Base-by-base conservation (phyloP, 2,329 filamentous ascomycete genomes). In the Nemania diffusa region DNA sequence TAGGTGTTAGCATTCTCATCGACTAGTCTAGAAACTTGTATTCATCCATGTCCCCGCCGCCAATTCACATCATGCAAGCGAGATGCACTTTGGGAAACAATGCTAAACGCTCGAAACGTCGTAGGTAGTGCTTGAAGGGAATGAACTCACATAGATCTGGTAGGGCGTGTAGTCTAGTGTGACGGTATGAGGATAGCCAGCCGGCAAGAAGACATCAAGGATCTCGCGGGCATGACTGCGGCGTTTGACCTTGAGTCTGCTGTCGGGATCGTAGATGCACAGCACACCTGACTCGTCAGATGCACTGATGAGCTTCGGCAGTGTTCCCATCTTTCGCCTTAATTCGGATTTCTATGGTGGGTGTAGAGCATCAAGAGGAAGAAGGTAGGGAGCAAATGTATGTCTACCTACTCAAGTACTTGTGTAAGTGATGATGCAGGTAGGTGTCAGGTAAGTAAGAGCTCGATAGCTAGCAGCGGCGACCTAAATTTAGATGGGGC, bases 111-210 rank as follows among this genome's bases (percentile, higher is more conserved):
- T 32, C 29, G 9, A 5, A 5, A 5, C 9, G 29, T 5, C 29
- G 29, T 32, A 32, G 29, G 5, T 5, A 32, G 29, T n/a, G n/a
- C n/a, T 13, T 13, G n/a, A 40, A 17, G 24, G 27, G 57, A 17
- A 37, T 13, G 26, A 40, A 72, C 76, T 60, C 69, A 78, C 77
- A 75, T 83, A 89, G 53, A 83, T 84, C 73, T 85, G 90, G 78
- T 87, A 97, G 81, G 90, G 85, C 4, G 93, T 83, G 79, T 97
- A 97, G 79, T 97, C 94, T 15, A 88, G 83, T 1, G 91, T 95
- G 32, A 97, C 94, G 56, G 91, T 96, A 72, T 94, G 88, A 0
- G 94, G 94, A 78, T 91, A 97, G n/a, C 94, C 94, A 1, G 92
- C 90, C 0, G 94, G 94, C 0, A 97, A 84, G 76, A 97, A 97